Conservation (phyloP, 345 rosid species). For the Gossypium mustelinum region DNA sequence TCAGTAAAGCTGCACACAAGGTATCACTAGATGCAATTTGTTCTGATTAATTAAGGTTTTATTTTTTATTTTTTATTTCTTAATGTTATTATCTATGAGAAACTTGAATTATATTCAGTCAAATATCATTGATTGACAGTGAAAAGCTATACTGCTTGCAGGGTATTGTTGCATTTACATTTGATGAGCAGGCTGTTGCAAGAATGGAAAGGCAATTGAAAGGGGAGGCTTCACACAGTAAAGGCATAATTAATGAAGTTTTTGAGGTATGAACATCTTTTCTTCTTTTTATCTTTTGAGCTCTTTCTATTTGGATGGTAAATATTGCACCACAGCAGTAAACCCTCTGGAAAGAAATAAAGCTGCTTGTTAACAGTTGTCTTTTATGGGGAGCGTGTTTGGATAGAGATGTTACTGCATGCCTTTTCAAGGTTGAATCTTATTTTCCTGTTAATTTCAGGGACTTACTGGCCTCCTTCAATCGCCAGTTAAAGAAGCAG, state of each 20-base stretch:
- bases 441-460: conserved; percentile 31
- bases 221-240: conserved; percentile 71
- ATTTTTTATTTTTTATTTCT: background rate
- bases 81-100: background rate
- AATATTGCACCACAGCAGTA: background rate
- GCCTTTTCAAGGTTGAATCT: background rate
- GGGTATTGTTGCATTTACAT: conserved; percentile 95
- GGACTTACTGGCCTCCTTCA: conserved; percentile 96
- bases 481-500: conserved; percentile 83
- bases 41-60: background rate
- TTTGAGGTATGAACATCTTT: conserved; percentile 60
- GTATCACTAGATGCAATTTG: conserved; percentile 32
- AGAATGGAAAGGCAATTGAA: conserved; percentile 70
- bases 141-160: conserved; percentile 28
- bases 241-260: conserved; percentile 89
- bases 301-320: background rate
- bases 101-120: conserved; percentile 4
- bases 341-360: background rate
- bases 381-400: background rate
- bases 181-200: conserved; percentile 81
- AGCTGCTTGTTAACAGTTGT: background rate
- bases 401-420: background rate
- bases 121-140: conserved; percentile 4
- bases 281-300: background rate
- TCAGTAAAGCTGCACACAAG: conserved; percentile 98